Percentiles rank a stretch among this genome's conserved stretches.
These are phyloP conservation scores for Teratosphaeria zuluensis DNA, from an alignment of 2,329 filamentous ascomycete genomes.

Conservation along the genomic window DNA sequence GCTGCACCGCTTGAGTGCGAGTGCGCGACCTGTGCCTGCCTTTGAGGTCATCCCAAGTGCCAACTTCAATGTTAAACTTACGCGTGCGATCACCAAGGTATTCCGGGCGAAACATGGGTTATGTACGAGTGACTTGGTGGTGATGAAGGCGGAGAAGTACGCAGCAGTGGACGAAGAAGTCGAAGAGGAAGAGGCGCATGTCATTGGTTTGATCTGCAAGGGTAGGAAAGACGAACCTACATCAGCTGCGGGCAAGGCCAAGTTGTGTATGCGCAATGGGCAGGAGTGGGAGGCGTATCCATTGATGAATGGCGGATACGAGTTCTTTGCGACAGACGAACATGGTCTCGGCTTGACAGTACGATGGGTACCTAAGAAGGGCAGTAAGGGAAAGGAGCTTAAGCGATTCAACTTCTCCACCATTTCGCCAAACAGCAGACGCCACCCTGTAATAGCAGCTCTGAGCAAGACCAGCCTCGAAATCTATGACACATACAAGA, in stretches of 20 bases:
- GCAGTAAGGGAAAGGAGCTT: constrained; percentile 27
- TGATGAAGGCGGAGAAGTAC: constrained; percentile 64
- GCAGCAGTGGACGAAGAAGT: constrained; percentile 33
- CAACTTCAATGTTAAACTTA: constrained; percentile 49
- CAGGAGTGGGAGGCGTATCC: constrained; percentile 36
- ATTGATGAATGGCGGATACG: constrained; percentile 36
- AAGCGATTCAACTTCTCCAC: constrained; percentile 65
- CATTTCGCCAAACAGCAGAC: constrained; percentile 56
- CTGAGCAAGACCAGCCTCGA: constrained; percentile 56
- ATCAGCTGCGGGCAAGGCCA: constrained; percentile 47
- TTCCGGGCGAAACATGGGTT: constrained; percentile 55
- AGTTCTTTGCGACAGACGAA: constrained; percentile 51
- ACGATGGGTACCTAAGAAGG: constrained; percentile 55
- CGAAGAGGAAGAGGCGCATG: constrained; percentile 45
- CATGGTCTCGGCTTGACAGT: constrained; percentile 51
- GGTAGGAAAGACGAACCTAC: constrained; percentile 42
- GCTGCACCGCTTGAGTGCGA: constrained; percentile 55
- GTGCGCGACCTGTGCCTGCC: constrained; percentile 49
- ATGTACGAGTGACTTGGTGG: constrained; percentile 58
- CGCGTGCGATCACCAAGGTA: constrained; percentile 53
- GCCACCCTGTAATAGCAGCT: constrained; percentile 65
- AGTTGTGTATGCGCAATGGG: constrained; percentile 52
- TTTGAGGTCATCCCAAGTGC: constrained; percentile 60
- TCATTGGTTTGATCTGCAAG: constrained; percentile 59
- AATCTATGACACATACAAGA: constrained; percentile 56